Evolutionary conservation across 805 yeast species (phyloP).

Genomic region (Ogataea ganodermae): DNA sequence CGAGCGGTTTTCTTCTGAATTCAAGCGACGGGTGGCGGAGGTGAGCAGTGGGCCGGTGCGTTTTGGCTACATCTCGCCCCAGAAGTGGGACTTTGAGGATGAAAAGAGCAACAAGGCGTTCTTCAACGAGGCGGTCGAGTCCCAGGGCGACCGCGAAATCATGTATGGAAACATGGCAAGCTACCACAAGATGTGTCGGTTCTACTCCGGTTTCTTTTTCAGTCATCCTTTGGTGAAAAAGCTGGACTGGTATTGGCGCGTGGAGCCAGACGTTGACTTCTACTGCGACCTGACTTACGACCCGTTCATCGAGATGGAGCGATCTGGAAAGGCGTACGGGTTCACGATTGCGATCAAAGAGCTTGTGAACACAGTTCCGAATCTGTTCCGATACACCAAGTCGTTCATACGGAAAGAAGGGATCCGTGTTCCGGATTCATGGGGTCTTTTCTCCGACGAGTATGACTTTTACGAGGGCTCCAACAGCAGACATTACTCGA

Average conservation of each 20-base stretch:
- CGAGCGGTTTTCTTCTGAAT: slow-evolving; percentile 67
- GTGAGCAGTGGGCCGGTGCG: slow-evolving; percentile 63
- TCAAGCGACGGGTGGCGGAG: slow-evolving; percentile 51
- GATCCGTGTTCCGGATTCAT: slow-evolving; percentile 58
- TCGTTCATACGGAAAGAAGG: slow-evolving; percentile 54
- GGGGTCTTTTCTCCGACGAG: slow-evolving; percentile 63
- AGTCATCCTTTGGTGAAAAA: slow-evolving; percentile 71
- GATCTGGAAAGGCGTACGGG: slow-evolving; percentile 72
- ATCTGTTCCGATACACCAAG: slow-evolving; percentile 70
- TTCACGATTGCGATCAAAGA: slow-evolving; percentile 81
- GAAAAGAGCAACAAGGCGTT: slow-evolving; percentile 39
- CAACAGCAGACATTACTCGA: slow-evolving; percentile 33
- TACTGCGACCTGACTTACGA: slow-evolving; percentile 91
- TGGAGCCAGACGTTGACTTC: slow-evolving; percentile 90
- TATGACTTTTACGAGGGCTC: slow-evolving; percentile 38
- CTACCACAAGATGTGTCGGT: slow-evolving; percentile 96
- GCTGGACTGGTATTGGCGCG: slow-evolving; percentile 93
- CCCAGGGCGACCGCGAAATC: slow-evolving; percentile 81
- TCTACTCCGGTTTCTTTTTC: slow-evolving; percentile 80
- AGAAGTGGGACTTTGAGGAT: slow-evolving; percentile 72
- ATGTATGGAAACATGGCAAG: slow-evolving; percentile 81
- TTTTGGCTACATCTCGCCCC: slow-evolving; percentile 65
- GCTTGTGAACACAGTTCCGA: slow-evolving; percentile 78
- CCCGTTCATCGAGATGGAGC: slow-evolving; percentile 82
- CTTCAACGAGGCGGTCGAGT: slow-evolving; percentile 58